A percentile compares a stretch with the other conserved stretches of the same genome.
Conservation (phyloP, 2,329 filamentous ascomycete genomes). For the Rutstroemia sydowiana region DNA sequence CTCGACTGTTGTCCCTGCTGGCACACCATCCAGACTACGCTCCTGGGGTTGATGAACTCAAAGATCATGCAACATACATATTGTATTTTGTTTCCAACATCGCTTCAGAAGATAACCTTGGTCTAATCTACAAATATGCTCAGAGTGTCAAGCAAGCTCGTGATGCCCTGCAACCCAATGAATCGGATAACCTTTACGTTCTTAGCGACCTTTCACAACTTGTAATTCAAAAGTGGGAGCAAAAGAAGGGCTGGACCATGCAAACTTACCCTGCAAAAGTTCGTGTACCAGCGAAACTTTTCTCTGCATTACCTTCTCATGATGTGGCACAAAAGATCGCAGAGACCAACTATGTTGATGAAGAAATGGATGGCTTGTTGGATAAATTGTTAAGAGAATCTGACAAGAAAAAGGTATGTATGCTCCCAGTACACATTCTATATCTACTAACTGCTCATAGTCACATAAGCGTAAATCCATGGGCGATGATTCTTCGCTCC, state of each 20-base stretch:
- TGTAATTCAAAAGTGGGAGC: constrained; percentile 77
- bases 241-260: constrained; percentile 77
- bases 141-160: constrained; percentile 86
- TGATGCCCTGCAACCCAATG: constrained; percentile 63
- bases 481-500: constrained; percentile 21
- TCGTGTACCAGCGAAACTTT: constrained; percentile 72
- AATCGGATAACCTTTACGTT: constrained; percentile 72
- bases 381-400: constrained; percentile 57
- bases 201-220: constrained; percentile 81
- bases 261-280: constrained; percentile 77
- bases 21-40: constrained; percentile 92
- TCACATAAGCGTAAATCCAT: constrained; percentile 26
- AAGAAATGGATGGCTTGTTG: constrained; percentile 64
- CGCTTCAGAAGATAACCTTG: constrained; percentile 79
- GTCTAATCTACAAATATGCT: constrained; percentile 83
- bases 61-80: constrained; percentile 82
- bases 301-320: constrained; percentile 66
- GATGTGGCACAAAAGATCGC: constrained; percentile 77
- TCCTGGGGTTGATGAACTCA: constrained; percentile 55
- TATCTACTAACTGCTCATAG: constrained; percentile 7
- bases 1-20: constrained; percentile 76
- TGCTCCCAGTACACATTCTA: constrained; percentile 12
- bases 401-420: constrained; percentile 50
- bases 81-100: constrained; percentile 80
- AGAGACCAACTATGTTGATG: constrained; percentile 72